Percentiles rank a stretch among this genome's conserved stretches.
phyloP scores from a whole-genome alignment of 164 flowering plant species.

The Vitis riparia region DNA sequence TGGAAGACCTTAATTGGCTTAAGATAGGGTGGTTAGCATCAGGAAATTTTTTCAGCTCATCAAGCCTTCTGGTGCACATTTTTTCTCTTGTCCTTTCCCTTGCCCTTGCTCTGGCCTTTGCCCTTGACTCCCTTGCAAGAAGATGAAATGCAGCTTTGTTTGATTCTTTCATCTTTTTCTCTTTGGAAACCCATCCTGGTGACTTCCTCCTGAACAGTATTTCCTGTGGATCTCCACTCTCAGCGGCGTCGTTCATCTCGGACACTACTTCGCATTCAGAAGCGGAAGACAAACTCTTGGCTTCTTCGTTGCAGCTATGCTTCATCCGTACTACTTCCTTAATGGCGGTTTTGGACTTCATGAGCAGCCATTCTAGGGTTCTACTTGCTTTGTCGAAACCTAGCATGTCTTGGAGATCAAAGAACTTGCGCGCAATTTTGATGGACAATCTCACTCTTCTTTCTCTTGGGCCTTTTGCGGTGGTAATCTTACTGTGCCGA shows the following conservation, averaged over 20 bases:
- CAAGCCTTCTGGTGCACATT: constrained; percentile 11
- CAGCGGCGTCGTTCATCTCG: background rate
- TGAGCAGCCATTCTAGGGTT: constrained; percentile 57
- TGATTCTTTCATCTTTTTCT: constrained; percentile 3
- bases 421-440: constrained; percentile 44
- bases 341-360: constrained; percentile 37
- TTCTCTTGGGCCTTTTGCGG: constrained; percentile 50
- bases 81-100: constrained; percentile 46
- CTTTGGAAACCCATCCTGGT: background rate
- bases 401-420: constrained; percentile 52
- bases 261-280: constrained; percentile 5
- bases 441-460: constrained; percentile 51
- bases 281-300: background rate
- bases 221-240: constrained; percentile 6
- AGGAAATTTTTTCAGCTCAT: constrained; percentile 1
- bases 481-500: constrained; percentile 46
- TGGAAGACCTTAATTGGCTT: background rate
- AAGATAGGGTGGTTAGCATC: background rate
- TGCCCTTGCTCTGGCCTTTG: constrained; percentile 49
- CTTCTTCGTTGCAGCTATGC: background rate
- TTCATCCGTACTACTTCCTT: constrained; percentile 21
- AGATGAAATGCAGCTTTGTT: background rate
- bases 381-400: constrained; percentile 58
- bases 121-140: constrained; percentile 37
- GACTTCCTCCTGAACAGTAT: background rate